A percentile compares a stretch with the other conserved stretches of the same genome.
These are phyloP conservation scores for Aulographum hederae DNA, from an alignment of 2,329 filamentous ascomycete genomes.

Conservation along the genomic window DNA sequence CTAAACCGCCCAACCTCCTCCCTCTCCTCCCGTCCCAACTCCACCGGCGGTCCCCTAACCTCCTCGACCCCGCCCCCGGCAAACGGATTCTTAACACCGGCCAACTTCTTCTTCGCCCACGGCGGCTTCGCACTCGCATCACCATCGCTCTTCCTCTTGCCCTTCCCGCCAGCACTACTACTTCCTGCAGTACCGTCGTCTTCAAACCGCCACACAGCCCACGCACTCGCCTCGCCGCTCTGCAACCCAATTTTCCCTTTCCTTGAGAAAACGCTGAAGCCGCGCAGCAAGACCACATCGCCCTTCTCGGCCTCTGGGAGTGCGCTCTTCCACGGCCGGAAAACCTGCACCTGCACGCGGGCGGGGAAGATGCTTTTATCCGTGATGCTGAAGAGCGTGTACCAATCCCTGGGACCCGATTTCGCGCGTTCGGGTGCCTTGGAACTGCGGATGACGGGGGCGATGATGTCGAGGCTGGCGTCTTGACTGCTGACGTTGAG, in stretches of 20 bases:
- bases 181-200: conserved; percentile 4
- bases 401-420: conserved; percentile 24
- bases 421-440: conserved; percentile 18
- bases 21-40: conserved; percentile 26
- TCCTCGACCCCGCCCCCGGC: conserved; percentile 17
- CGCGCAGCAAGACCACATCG: conserved; percentile 25
- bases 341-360: conserved; percentile 19
- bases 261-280: conserved; percentile 22
- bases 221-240: conserved; percentile 23
- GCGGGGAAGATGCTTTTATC: conserved; percentile 16
- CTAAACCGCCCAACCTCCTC: conserved; percentile 20
- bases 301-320: conserved; percentile 22
- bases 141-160: conserved; percentile 10
- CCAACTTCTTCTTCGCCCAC: conserved; percentile 11
- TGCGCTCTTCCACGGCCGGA: conserved; percentile 22
- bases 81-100: conserved; percentile 7
- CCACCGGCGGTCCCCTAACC: conserved; percentile 25
- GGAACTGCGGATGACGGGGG: conserved; percentile 19
- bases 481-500: conserved; percentile 19
- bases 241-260: conserved; percentile 17
- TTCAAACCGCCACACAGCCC: conserved; percentile 27
- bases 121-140: conserved; percentile 3
- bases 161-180: no score
- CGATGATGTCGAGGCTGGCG: conserved; percentile 23
- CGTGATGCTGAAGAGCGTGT: conserved; percentile 21